Evolutionary conservation across 2,329 filamentous ascomycete species (phyloP).

Genomic region (Arthrocladium fulminans): DNA sequence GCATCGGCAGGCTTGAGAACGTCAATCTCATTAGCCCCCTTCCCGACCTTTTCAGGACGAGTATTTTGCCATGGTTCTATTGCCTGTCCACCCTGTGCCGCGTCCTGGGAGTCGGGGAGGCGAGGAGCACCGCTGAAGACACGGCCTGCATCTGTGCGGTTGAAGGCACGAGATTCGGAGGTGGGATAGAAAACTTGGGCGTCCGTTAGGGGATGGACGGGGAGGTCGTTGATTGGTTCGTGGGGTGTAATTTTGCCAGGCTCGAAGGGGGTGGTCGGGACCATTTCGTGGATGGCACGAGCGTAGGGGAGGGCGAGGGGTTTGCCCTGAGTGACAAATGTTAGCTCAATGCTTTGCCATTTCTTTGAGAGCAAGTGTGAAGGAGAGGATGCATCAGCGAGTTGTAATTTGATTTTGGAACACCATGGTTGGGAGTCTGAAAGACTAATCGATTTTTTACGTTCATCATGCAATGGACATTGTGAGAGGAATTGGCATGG

Average conservation of each 20-base stretch:
- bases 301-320: slow-evolving; percentile 67
- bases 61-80: slow-evolving; percentile 26
- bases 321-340: slow-evolving; percentile 53
- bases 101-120: slow-evolving; percentile 28
- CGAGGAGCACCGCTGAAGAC: slow-evolving; percentile 46
- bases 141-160: slow-evolving; percentile 55
- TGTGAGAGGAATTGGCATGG: slow-evolving; percentile 2
- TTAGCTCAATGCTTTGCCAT: slow-evolving; percentile 8
- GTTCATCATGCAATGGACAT: slow-evolving; percentile 53
- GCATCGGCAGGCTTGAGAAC: slow-evolving; percentile 53
- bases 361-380: slow-evolving; percentile 19
- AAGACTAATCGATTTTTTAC: slow-evolving; percentile 96
- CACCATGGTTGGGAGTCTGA: slow-evolving; percentile 86
- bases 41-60: slow-evolving; percentile 34
- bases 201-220: slow-evolving; percentile 47
- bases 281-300: slow-evolving; percentile 66
- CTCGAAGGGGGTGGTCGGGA: slow-evolving; percentile 56
- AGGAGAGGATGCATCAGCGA: slow-evolving; percentile 50
- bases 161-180: slow-evolving; percentile 56
- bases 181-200: slow-evolving; percentile 54
- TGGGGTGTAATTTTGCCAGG: slow-evolving; percentile 34
- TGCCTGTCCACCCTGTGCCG: slow-evolving; percentile 23
- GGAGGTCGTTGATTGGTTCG: slow-evolving; percentile 57
- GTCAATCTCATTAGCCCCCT: slow-evolving; percentile 35
- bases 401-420: slow-evolving; percentile 56